These are phyloP conservation scores for Cladosporium velox DNA, from an alignment of 2,329 filamentous ascomycete species.

Conservation along the genomic window DNA sequence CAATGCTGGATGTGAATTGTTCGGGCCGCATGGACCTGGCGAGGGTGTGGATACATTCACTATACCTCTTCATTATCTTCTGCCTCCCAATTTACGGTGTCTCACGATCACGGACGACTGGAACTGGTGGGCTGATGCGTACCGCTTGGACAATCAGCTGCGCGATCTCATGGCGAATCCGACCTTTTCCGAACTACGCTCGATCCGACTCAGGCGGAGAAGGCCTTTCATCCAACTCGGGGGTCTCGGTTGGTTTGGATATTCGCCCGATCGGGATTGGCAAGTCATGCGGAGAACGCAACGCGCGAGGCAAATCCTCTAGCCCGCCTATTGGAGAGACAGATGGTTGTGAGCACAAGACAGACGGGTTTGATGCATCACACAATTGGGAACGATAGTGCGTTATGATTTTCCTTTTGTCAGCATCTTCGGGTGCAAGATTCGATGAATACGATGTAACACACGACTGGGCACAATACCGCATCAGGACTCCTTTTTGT, in stretches of 20 bases:
- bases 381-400: not conserved
- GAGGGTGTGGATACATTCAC: not conserved
- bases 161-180: not conserved
- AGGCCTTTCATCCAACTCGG: not conserved
- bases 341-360: not conserved
- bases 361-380: not conserved
- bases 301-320: not conserved
- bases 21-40: not conserved
- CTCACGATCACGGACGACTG: not conserved
- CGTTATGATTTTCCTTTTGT: not conserved
- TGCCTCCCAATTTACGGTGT: not conserved
- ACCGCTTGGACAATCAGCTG: not conserved
- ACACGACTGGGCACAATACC: not conserved
- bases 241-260: not conserved
- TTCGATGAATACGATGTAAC: not conserved
- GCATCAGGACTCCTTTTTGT: not conserved
- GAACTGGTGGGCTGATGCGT: not conserved
- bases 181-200: not conserved
- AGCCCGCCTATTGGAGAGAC: not conserved
- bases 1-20: not conserved
- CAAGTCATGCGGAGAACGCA: not conserved
- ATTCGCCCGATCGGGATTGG: not conserved
- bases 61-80: not conserved
- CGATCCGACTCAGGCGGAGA: not conserved
- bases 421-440: not conserved